These are phyloP conservation scores for Populus euphratica DNA, from an alignment of 345 rosid species.

Conservation along the genomic window DNA sequence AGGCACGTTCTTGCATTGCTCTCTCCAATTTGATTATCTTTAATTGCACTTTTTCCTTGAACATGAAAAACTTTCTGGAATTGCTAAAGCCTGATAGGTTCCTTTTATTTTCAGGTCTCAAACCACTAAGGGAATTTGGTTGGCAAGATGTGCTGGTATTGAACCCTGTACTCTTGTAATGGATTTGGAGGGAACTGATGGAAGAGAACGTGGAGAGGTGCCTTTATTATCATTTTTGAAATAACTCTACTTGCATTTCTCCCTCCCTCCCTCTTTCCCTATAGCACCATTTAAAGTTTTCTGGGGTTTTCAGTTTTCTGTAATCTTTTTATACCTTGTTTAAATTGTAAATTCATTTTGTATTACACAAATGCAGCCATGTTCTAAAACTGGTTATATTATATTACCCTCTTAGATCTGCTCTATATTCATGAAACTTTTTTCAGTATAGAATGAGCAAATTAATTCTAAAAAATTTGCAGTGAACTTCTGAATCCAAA, in stretches of 20 bases:
- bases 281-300: neutral
- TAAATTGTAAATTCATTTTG: neutral
- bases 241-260: neutral
- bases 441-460: neutral
- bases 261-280: neutral
- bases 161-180: slow-evolving; percentile 93
- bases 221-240: neutral
- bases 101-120: slow-evolving; percentile 63
- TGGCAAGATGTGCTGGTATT: slow-evolving; percentile 80
- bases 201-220: slow-evolving; percentile 99
- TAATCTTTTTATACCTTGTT: neutral
- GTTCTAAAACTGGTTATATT: neutral
- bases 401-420: neutral
- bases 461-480: neutral
- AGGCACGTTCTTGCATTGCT: slow-evolving; percentile 48
- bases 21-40: slow-evolving; percentile 1
- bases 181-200: slow-evolving; percentile 99
- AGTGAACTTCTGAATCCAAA: neutral
- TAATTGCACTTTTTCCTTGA: neutral
- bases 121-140: slow-evolving; percentile 98
- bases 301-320: neutral
- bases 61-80: neutral
- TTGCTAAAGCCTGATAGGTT: neutral
- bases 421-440: neutral
- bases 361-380: neutral